Percentiles rank a stretch among this genome's conserved stretches.
Evolutionary conservation across 257 asterid species (phyloP).

Genomic region (Cordia subcordata): DNA sequence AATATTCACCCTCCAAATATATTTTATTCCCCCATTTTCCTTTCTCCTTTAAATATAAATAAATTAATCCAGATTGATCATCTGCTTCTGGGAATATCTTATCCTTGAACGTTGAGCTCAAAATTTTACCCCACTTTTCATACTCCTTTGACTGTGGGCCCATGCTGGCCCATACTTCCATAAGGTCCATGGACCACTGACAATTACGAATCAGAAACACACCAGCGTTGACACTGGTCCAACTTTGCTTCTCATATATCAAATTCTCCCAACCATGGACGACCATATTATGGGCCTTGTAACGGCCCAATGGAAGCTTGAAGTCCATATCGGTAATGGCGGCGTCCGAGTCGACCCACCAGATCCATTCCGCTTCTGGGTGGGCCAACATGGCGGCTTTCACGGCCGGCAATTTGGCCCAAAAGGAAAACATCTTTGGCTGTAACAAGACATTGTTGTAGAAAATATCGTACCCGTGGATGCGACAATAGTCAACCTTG

Average conservation of each 20-base stretch:
- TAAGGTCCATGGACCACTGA: constrained; percentile 28
- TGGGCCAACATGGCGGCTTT: constrained; percentile 23
- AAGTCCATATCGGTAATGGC: constrained; percentile 24
- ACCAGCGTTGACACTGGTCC: constrained; percentile 18
- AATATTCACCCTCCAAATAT: constrained; percentile 24
- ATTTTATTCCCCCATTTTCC: constrained; percentile 25
- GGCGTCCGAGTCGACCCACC: constrained; percentile 31
- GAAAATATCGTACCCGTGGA: constrained; percentile 24
- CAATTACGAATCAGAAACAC: constrained; percentile 23
- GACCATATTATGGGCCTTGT: constrained; percentile 19
- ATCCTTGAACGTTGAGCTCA: constrained; percentile 18
- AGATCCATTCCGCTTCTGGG: constrained; percentile 31
- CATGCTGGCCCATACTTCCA: constrained; percentile 24
- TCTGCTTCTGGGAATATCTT: constrained; percentile 18
- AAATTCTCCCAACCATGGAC: constrained; percentile 13
- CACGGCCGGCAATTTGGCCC: constrained; percentile 23
- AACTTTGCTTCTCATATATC: constrained; percentile 18
- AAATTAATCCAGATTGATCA: constrained; percentile 23
- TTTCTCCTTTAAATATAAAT: constrained; percentile 19
- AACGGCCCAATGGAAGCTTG: constrained; percentile 14
- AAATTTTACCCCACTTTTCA: constrained; percentile 21
- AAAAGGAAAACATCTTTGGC: constrained; percentile 15
- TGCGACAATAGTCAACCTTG: constrained; percentile 25
- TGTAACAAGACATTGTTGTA: constrained; percentile 18
- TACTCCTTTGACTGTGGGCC: constrained; percentile 25